phyloP scores from a whole-genome alignment of 2,329 filamentous ascomycete genomes.

The Neurospora sp. region DNA sequence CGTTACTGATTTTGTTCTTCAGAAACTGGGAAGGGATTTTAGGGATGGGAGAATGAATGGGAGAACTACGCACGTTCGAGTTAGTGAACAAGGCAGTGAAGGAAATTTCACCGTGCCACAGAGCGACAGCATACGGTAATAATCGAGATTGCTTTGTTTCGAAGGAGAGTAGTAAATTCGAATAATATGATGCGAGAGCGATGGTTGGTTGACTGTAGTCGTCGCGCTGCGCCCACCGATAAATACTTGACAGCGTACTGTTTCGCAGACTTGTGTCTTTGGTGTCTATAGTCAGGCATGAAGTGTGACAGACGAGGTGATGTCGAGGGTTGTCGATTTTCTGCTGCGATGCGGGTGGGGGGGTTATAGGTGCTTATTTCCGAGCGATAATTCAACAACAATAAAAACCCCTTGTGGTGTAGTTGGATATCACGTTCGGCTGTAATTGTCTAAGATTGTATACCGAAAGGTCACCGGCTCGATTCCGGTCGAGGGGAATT shows the following conservation, averaged over 20 bases:
- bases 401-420: not conserved
- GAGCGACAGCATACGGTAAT: not conserved
- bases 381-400: not conserved
- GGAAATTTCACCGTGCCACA: not conserved
- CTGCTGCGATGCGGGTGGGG: too few relatives aligned
- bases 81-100: not conserved
- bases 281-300: too few relatives aligned
- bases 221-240: too few relatives aligned
- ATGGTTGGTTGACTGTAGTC: too few relatives aligned
- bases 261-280: too few relatives aligned
- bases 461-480: not conserved
- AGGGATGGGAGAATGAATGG: not conserved
- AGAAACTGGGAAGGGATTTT: not conserved
- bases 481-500: not conserved
- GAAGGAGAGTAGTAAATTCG: too few relatives aligned
- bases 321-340: too few relatives aligned
- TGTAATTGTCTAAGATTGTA: not conserved
- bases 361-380: accelerated
- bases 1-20: too few relatives aligned
- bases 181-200: too few relatives aligned
- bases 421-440: not conserved
- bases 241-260: too few relatives aligned
- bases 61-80: not conserved
- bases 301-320: too few relatives aligned
- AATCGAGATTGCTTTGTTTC: not conserved